These are phyloP conservation scores for Cadophora sp. DNA, from an alignment of 2,329 filamentous ascomycete species.

Conservation along the genomic window DNA sequence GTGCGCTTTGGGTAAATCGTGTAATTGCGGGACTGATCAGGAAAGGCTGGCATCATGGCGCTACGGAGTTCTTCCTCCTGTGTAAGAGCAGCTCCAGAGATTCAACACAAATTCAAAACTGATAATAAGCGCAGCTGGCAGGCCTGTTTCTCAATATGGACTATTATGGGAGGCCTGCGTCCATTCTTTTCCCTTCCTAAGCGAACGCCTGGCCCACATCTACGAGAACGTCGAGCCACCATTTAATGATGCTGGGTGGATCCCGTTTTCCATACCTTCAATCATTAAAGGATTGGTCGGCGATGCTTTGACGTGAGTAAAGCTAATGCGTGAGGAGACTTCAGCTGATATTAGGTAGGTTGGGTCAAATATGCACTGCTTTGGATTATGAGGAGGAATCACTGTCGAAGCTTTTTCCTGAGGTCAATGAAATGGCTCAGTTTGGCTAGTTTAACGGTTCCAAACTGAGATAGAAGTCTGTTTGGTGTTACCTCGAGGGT, in stretches of 20 bases:
- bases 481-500: too few species aligned
- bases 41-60: conserved; percentile 4
- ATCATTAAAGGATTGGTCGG: conserved; percentile 1
- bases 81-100: background rate
- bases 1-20: conserved; percentile 3
- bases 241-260: background rate
- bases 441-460: too few species aligned
- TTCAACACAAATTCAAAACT: too few species aligned
- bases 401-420: background rate
- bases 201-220: background rate
- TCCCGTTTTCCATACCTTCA: background rate
- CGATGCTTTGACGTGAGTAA: conserved; percentile 4
- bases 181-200: background rate
- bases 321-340: too few species aligned
- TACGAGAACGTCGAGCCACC: conserved; percentile 1
- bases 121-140: background rate
- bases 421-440: background rate
- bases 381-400: conserved; percentile 5
- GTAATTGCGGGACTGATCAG: background rate
- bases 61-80: background rate
- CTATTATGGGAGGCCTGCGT: conserved; percentile 10
- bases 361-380: conserved; percentile 1
- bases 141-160: conserved; percentile 3
- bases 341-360: background rate
- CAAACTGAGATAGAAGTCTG: too few species aligned